phyloP scores from a whole-genome alignment of 2,329 filamentous ascomycete species.

The Epichloe elymi region DNA sequence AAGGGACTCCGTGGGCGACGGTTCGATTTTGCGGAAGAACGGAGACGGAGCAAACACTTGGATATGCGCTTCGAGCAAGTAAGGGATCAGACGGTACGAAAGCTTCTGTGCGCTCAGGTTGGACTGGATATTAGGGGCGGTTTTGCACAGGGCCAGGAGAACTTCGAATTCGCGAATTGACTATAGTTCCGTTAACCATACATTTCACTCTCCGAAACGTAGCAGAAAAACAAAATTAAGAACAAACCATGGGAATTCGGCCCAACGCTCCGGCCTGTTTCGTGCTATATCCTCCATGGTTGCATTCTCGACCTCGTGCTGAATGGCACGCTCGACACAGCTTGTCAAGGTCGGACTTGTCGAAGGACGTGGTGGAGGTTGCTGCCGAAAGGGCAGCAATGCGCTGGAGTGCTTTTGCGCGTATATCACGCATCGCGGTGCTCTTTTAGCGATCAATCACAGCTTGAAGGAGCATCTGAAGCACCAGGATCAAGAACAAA shows the following conservation, averaged over 20 bases:
- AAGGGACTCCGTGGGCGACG: conserved; percentile 78
- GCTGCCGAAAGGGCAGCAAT: conserved; percentile 50
- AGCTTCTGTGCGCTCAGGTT: conserved; percentile 64
- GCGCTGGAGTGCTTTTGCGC: conserved; percentile 50
- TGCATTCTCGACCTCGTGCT: conserved; percentile 27
- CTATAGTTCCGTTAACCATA: conserved; percentile 29
- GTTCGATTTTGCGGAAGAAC: conserved; percentile 69
- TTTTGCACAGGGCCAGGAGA: conserved; percentile 80
- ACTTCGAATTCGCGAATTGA: conserved; percentile 85
- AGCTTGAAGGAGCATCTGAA: neutral
- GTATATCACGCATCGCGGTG: conserved; percentile 41
- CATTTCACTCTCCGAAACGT: neutral
- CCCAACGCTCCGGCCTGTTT: conserved; percentile 30
- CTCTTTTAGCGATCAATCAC: too few species aligned
- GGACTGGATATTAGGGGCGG: conserved; percentile 61
- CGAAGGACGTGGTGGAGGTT: conserved; percentile 38
- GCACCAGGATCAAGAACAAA: neutral
- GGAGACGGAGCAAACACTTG: conserved; percentile 71
- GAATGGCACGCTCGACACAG: conserved; percentile 45
- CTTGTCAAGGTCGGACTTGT: conserved; percentile 49
- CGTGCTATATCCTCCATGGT: conserved; percentile 33
- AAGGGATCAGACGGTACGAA: conserved; percentile 65
- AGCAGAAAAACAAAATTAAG: neutral
- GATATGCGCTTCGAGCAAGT: conserved; percentile 71
- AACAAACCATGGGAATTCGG: conserved; percentile 46